Conservation (phyloP, 208 protist genomes). For the Blastocrithidia nonstop region DNA sequence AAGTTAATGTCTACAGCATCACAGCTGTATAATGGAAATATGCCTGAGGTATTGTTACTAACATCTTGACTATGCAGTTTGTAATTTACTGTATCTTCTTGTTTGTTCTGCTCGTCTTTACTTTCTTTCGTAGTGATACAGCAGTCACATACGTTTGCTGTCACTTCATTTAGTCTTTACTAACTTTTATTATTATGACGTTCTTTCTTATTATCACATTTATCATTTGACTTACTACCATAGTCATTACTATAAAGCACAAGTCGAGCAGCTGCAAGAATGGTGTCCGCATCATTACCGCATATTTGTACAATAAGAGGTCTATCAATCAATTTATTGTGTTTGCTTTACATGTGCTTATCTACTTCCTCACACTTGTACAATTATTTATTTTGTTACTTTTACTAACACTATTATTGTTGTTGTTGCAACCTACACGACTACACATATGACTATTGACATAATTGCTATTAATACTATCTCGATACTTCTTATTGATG, state of each 20-base stretch:
- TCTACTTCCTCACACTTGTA: not conserved
- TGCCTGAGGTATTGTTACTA: conserved; percentile 2
- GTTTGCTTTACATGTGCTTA: not conserved
- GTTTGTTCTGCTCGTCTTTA: not conserved
- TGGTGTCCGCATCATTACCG: conserved; percentile 37
- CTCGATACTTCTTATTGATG: not conserved
- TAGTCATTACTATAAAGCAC: conserved; percentile 31
- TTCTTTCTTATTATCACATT: not conserved
- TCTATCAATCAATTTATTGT: conserved; percentile 24
- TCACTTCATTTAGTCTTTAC: not conserved
- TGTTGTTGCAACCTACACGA: not conserved
- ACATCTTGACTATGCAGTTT: not conserved
- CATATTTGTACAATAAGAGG: conserved; percentile 84
- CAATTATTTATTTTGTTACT: not conserved
- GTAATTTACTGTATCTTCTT: not conserved
- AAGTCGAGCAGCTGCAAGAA: conserved; percentile 38
- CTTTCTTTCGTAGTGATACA: not conserved
- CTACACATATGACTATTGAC: not conserved
- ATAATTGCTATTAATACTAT: not conserved
- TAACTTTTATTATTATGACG: not conserved
- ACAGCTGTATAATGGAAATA: conserved; percentile 26
- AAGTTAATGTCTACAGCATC: conserved; percentile 85
- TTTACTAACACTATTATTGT: not conserved
- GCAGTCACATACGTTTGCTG: not conserved
- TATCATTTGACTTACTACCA: not conserved